Base-by-base conservation (phyloP, 2,329 filamentous ascomycete species). In the Capronia coronata region DNA sequence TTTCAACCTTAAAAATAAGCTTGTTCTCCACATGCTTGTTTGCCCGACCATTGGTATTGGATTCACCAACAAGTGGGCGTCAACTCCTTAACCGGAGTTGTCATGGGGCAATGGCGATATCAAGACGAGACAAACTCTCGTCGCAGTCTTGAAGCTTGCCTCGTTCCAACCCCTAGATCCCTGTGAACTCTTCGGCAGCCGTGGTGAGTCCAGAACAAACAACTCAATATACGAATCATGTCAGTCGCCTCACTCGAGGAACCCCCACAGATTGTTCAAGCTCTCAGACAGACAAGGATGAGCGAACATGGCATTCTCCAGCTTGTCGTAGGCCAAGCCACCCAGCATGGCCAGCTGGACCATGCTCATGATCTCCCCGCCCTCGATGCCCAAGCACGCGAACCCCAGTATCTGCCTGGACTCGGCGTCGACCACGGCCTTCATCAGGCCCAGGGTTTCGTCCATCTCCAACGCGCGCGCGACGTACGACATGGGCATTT, bases 301-400 rank as follows among this genome's bases (percentile, higher is more conserved):
- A 4, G 74, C 73, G 64, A 70, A 76, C 2, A 75, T 67, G 11
- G 71, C 73, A 49, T 71, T 67, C 59, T 70, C 66, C 46, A 77
- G 52, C 42, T 68, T 66, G 62, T 67, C 67, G 65, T 70, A 76
- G 52, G 67, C 67, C 55, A 74, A 45, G 3, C 65, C 63, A 1
- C 73, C 74, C 63, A 75, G 68, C 70, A 78, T 75, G 13, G 74
- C 75, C 56, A 70, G 70, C 67, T 78, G 72, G 51, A 78, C 71
- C 52, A 76, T 64, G 49, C 67, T 70, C 75, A 78, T 76, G 43
- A 77, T 59, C 65, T 77, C 75, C 2, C 75, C 75, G 4, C 74
- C 75, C 57, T 77, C 75, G 11, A 74, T 59, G 0, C 73, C 73
- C 38, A 78, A 55, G 57, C 72, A 76, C 1, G 73, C 74, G 63